Conservation (phyloP, 192 early-diverging fungal species). For the Phlyctochytrium arcticum region DNA sequence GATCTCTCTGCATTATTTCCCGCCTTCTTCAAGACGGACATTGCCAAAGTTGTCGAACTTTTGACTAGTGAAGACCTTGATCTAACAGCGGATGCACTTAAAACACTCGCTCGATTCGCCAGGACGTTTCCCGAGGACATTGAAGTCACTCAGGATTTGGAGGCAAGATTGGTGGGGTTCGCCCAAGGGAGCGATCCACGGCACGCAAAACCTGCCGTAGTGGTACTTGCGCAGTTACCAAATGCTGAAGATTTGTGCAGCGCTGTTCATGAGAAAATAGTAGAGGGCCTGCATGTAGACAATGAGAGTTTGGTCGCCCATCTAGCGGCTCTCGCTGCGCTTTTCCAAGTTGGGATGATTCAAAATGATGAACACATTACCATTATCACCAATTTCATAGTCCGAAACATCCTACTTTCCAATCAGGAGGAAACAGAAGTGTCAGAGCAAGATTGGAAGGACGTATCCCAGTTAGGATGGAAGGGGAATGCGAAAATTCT, state of each 20-base stretch:
- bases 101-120: conserved; percentile 69
- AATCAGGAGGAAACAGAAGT: conserved; percentile 26
- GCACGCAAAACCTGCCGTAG: conserved; percentile 71
- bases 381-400: conserved; percentile 50
- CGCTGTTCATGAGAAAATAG: conserved; percentile 17
- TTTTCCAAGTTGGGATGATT: too few species aligned
- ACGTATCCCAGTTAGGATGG: conserved; percentile 51
- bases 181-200: conserved; percentile 50
- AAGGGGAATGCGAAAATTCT: conserved; percentile 36
- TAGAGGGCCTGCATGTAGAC: conserved; percentile 1
- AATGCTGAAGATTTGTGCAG: conserved; percentile 43
- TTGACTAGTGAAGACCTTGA: conserved; percentile 32
- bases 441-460: background rate
- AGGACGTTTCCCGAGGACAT: conserved; percentile 56
- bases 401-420: conserved; percentile 54
- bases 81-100: conserved; percentile 38
- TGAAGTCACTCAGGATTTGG: conserved; percentile 24
- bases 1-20: conserved; percentile 56
- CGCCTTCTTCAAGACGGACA: conserved; percentile 51
- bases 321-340: conserved; percentile 48
- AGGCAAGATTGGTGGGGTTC: conserved; percentile 40
- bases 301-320: conserved; percentile 13
- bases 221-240: conserved; percentile 61
- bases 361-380: conserved; percentile 48
- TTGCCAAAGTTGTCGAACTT: conserved; percentile 44